Evolutionary conservation across 2,329 filamentous ascomycete species (phyloP), one percentile per base, ranked within the genome.

Genomic region (Beauveria sp.): DNA sequence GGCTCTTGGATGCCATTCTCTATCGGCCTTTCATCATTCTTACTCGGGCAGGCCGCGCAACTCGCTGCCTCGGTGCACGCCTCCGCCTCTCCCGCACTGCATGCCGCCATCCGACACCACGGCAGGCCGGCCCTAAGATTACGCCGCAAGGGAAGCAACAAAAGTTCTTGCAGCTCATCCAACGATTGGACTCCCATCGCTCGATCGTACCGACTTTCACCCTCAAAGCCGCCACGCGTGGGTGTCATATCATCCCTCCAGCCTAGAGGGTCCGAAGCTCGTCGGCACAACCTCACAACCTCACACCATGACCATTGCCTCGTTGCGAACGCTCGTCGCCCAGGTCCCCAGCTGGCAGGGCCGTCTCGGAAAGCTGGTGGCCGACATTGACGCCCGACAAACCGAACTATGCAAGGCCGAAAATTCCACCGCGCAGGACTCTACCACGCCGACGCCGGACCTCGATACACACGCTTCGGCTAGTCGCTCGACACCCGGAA

Each of bases 341-440:
- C 83, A 85, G 63, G 77, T 86, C 47, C 85, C 85, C 18, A 79
- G 81, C 69, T 88, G 85, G 85, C 74, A 82, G 43, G 75, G 75
- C 62, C 79, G 82, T 24, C 78, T 88, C 50, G 81, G 86, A 64
- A 81, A 86, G 57, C 78, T 88, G 62, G 85, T 79, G 68, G 76
- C 77, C 63, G 81, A 87, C 70, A 85, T 88, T 62, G 79, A 84
- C 62, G 76, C 81, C 68, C 83, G 85, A 62, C 85, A 88, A 74
- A 73, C 76, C 56, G 84, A 87, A 68, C 76, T 87, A 61, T 85
- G 84, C 42, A 76, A 77, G 62, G 70, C 82, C 61, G 74, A 58
- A 20, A 67, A 69, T 47, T 63, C 66, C n/a, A 26, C 10, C 43
- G 30, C 10, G 9, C 18, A 18, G 18, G 68, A 67, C 57, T 67